Base-by-base conservation (phyloP, 768 basidiomycete genomes). In the Zangia roseola region DNA sequence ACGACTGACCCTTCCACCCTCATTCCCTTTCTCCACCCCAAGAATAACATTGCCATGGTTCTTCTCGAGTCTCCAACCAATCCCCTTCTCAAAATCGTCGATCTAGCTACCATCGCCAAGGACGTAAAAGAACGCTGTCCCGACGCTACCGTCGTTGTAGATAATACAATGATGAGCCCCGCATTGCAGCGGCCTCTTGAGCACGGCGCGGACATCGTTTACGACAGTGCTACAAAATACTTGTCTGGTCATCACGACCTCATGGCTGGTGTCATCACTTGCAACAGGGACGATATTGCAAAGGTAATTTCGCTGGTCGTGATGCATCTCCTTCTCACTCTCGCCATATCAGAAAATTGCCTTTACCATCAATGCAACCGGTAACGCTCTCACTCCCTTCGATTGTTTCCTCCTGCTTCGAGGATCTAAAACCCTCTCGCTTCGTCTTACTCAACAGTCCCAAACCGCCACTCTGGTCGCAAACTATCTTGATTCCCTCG, bases 81-180 rank as follows among this genome's bases (percentile, higher is more conserved):
- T 68, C 97, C 97, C 33, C 77, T 98, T 21, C 83, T 98, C 57
- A 97, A 97, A 71, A 89, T 98, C 47, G 89, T 83, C 17, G 95
- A 98, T 69, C 77, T 99, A 43, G 87, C 86, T 6, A 75, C 74
- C 23, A 95, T 99, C 59, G 83, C 86, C 57, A 77, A 81, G 46
- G 78, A 91, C 57, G 90, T 95, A 56, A 94, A 94, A 63, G 82
- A 86, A 60, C 79, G 79, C 41, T 86, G 86, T 16, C 85, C 86
- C 8, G 80, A 88, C 60, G 93, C 92, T 2, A 59, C 93, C 57
- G 73, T 94, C 45, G 88, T 94, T 31, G 92, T 93, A 19, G 97
- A 98, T 68, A 98, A 99, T 65, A 98, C 97, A 52, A 98, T 98
- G 97, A 97, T 98, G 95, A 97, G 94, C 63, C 95, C 97, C 14